Conservation (phyloP, 2,329 filamentous ascomycete species). For the Penicillium sp. region DNA sequence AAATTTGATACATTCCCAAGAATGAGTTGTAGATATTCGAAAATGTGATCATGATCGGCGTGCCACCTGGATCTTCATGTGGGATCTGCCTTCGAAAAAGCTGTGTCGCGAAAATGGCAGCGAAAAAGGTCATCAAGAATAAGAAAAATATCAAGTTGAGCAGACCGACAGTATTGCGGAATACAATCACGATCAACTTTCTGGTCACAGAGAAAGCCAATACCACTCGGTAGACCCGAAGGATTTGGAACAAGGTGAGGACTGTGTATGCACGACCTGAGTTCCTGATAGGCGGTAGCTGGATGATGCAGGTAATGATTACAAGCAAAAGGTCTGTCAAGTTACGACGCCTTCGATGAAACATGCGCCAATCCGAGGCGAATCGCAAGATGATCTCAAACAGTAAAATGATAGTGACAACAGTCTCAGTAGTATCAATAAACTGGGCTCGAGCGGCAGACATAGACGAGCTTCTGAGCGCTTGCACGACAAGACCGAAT, state of each 20-base stretch:
- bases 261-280: conserved; percentile 75
- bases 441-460: conserved; percentile 57
- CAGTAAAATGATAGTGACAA: conserved; percentile 74
- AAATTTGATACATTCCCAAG: conserved; percentile 93
- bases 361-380: conserved; percentile 72
- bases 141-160: conserved; percentile 94
- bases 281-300: conserved; percentile 74
- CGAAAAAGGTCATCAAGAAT: conserved; percentile 89
- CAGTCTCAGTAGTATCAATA: conserved; percentile 69
- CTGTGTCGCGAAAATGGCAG: conserved; percentile 88
- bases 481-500: conserved; percentile 75
- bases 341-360: conserved; percentile 71
- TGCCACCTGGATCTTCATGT: conserved; percentile 56
- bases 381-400: conserved; percentile 81
- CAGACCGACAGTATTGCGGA: conserved; percentile 89
- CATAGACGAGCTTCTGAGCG: conserved; percentile 75
- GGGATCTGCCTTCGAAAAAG: conserved; percentile 87
- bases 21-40: conserved; percentile 93
- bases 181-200: conserved; percentile 78
- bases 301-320: conserved; percentile 76
- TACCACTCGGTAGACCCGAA: conserved; percentile 88
- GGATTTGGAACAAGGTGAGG: conserved; percentile 88
- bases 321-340: conserved; percentile 77
- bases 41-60: conserved; percentile 71
- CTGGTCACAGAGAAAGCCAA: conserved; percentile 83